Percentiles rank a stretch among this genome's conserved stretches.
Evolutionary conservation across 805 yeast genomes (phyloP).

Genomic region (Schwanniomyces occidentalis): DNA sequence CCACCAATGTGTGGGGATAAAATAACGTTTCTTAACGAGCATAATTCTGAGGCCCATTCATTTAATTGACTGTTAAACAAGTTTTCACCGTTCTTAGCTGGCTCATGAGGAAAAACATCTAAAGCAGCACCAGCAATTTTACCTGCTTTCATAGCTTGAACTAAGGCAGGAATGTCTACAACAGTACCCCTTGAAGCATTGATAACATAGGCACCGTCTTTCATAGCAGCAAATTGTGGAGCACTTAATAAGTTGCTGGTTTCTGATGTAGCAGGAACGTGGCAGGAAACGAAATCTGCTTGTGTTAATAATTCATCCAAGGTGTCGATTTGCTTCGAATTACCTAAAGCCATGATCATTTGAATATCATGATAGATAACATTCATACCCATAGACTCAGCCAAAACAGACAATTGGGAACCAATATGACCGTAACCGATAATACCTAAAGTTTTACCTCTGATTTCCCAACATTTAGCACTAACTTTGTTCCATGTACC

Average conservation of each 20-base stretch:
- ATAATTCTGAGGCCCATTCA: slow-evolving; percentile 79
- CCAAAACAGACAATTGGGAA: slow-evolving; percentile 91
- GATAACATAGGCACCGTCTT: slow-evolving; percentile 89
- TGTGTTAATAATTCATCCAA: slow-evolving; percentile 76
- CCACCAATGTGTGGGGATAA: slow-evolving; percentile 99
- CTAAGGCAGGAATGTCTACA: slow-evolving; percentile 91
- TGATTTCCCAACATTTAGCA: slow-evolving; percentile 96
- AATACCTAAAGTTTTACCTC: slow-evolving; percentile 97
- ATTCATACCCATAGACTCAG: slow-evolving; percentile 97
- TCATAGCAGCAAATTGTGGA: slow-evolving; percentile 94
- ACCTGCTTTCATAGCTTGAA: slow-evolving; percentile 88
- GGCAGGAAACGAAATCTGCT: slow-evolving; percentile 89
- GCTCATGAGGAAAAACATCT: slow-evolving; percentile 96
- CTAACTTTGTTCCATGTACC: slow-evolving; percentile 98
- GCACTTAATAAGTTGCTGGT: slow-evolving; percentile 87
- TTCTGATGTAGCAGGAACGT: slow-evolving; percentile 93
- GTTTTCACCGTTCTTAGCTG: slow-evolving; percentile 91
- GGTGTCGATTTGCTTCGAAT: slow-evolving; percentile 87
- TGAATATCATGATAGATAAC: slow-evolving; percentile 89
- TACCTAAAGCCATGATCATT: slow-evolving; percentile 96
- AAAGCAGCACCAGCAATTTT: slow-evolving; percentile 96
- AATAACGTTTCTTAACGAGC: slow-evolving; percentile 81
- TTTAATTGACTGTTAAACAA: slow-evolving; percentile 73
- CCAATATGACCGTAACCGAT: slow-evolving; percentile 99
- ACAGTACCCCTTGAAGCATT: slow-evolving; percentile 98